Base-by-base conservation (phyloP, 2,329 filamentous ascomycete genomes). In the Ophiostoma sp. region DNA sequence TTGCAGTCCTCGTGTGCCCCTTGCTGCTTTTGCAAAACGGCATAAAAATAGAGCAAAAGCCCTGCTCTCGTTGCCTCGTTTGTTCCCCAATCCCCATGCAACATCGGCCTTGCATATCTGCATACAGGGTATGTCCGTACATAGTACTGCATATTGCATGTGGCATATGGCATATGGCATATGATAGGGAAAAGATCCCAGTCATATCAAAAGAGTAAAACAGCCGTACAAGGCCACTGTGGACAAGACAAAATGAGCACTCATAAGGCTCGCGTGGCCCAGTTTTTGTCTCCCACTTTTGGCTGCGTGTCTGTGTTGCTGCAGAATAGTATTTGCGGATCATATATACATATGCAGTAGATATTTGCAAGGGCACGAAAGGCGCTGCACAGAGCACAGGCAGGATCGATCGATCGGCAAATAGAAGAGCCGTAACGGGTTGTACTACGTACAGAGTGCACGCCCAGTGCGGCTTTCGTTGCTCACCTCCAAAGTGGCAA, bases 261-360 rank as follows among this genome's bases (percentile, higher is more conserved):
- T 35, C 60, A 64, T 65, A 65, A 35, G 62, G 35, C 62, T 65
- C n/a, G 15, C 15, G 13, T 36, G 60, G 27, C 31, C 31, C 33
- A 64, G 31, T 65, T 65, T 65, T 27, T 57, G n/a, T 23, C 52
- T 57, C 23, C 52, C 52, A 27, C 52, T 57, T 57, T 13, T 57
- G 52, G 52, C 52, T 27, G n/a, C 23, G 44, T 65, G 62, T 69
- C 41, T 52, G 54, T 68, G 66, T 41, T 36, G 66, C 35, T 68
- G 67, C 69, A 70, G 60, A 65, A 27, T 35, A 33, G 41, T 54
- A 23, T 68, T 68, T 68, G 67, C 69, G 57, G 31, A 70, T 70
- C 69, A 23, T 68, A 70, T 68, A 23, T 5, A 31, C 27, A 41
- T 41, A 41, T 15, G 39, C 2, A 41, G 39, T 5, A 27, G 23